phyloP scores from a whole-genome alignment of 345 rosid species.

The Eucalyptus melliodora region DNA sequence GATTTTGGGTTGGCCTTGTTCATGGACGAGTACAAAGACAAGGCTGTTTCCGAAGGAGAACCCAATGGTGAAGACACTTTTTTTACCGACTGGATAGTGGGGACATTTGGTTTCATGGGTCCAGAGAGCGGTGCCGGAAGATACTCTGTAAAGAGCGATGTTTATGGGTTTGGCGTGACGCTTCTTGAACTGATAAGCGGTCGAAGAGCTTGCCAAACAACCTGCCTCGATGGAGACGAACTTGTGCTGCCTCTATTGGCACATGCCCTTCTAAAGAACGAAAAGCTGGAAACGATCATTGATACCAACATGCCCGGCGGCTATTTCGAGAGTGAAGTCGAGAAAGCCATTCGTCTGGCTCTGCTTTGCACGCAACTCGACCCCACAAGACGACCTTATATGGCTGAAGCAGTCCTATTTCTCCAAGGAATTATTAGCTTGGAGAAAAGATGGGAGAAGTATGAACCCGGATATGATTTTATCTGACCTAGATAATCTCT shows the following conservation, averaged over 20 bases:
- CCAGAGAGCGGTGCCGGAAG: not conserved
- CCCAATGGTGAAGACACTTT: not conserved
- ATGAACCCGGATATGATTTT: not conserved
- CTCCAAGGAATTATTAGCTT: not conserved
- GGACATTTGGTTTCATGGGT: not conserved
- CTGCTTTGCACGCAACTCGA: not conserved
- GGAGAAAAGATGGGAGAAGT: not conserved
- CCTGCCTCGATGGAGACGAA: not conserved
- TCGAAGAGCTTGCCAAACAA: not conserved
- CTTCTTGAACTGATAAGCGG: not conserved
- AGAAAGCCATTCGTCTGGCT: not conserved
- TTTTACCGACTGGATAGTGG: not conserved
- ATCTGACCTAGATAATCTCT: not conserved
- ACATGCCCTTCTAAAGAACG: not conserved
- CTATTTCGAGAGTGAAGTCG: not conserved
- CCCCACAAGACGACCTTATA: not conserved
- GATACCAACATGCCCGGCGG: not conserved
- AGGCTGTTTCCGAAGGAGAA: not conserved
- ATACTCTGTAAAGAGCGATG: not conserved
- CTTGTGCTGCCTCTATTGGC: not conserved
- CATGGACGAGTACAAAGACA: not conserved
- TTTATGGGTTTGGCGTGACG: not conserved
- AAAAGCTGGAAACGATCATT: not conserved
- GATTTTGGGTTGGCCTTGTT: not conserved
- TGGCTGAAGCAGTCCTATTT: not conserved